Evolutionary conservation across 2,329 filamentous ascomycete species (phyloP).

Genomic region (Emmonsia crescens): DNA sequence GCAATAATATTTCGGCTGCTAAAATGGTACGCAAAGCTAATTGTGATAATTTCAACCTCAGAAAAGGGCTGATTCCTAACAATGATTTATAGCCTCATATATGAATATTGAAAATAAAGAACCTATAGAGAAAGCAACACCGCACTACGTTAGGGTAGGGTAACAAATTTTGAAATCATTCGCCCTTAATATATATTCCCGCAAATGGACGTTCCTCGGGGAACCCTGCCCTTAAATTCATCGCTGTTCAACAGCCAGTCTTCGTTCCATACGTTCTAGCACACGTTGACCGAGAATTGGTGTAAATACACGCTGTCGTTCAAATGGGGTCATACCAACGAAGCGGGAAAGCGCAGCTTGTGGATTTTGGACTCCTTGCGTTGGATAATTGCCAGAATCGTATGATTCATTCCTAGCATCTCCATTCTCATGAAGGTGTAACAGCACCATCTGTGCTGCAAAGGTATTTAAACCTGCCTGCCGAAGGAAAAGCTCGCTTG

Average conservation of each 20-base stretch:
- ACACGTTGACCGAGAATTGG: slow-evolving; percentile 46
- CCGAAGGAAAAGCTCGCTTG: slow-evolving; percentile 58
- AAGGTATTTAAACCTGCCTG: slow-evolving; percentile 58
- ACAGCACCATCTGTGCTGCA: slow-evolving; percentile 56
- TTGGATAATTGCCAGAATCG: not conserved
- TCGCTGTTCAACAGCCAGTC: slow-evolving; percentile 31
- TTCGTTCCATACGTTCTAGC: slow-evolving; percentile 40
- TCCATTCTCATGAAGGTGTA: not conserved
- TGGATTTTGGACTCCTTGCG: slow-evolving; percentile 6
- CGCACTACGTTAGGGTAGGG: not conserved
- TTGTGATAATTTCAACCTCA: not conserved
- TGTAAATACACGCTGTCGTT: slow-evolving; percentile 43
- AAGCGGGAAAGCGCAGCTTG: slow-evolving; percentile 44
- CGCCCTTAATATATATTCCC: not conserved
- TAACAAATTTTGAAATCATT: not conserved
- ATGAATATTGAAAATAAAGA: not conserved
- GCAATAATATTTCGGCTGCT: not conserved
- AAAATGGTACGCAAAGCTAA: not conserved
- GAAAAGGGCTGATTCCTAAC: not conserved
- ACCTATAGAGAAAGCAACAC: not conserved
- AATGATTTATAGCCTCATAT: not conserved
- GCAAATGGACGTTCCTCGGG: not conserved
- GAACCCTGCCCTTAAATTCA: not conserved
- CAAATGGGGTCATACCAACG: slow-evolving; percentile 43
- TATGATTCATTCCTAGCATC: not conserved